Evolutionary conservation across 768 basidiomycete species (phyloP).

Genomic region (Boletus coccyginus): DNA sequence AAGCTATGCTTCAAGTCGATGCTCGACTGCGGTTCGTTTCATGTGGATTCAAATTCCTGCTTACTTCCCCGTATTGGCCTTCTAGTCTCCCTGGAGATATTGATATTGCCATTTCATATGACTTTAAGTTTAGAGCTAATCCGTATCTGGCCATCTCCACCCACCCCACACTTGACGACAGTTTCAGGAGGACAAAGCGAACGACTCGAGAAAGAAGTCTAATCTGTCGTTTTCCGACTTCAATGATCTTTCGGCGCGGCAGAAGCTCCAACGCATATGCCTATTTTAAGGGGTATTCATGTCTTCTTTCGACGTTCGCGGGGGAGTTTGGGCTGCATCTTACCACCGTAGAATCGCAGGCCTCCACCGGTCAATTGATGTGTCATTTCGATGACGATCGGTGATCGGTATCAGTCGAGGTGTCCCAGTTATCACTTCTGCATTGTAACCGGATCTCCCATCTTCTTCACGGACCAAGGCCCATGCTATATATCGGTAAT

Average conservation of each 20-base stretch:
- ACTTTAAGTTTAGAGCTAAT: neutral
- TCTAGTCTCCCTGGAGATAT: neutral
- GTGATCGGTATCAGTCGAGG: neutral
- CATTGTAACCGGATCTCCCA: neutral
- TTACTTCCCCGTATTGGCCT: neutral
- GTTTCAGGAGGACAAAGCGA: neutral
- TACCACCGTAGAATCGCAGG: neutral
- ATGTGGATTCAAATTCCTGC: neutral
- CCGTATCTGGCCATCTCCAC: neutral
- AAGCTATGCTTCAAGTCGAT: too few relatives aligned
- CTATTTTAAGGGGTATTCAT: neutral
- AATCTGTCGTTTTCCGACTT: neutral
- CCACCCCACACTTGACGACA: neutral
- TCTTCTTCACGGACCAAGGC: neutral
- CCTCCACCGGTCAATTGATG: neutral
- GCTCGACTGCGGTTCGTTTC: neutral
- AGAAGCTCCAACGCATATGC: neutral
- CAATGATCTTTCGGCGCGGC: neutral
- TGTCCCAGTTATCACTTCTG: neutral
- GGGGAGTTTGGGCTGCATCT: neutral
- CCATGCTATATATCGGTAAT: neutral
- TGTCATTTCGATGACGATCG: neutral
- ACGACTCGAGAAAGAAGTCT: neutral
- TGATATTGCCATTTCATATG: neutral
- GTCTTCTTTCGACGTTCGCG: neutral